phyloP scores from a whole-genome alignment of 2,329 filamentous ascomycete species.

The Aspergillus sp. region DNA sequence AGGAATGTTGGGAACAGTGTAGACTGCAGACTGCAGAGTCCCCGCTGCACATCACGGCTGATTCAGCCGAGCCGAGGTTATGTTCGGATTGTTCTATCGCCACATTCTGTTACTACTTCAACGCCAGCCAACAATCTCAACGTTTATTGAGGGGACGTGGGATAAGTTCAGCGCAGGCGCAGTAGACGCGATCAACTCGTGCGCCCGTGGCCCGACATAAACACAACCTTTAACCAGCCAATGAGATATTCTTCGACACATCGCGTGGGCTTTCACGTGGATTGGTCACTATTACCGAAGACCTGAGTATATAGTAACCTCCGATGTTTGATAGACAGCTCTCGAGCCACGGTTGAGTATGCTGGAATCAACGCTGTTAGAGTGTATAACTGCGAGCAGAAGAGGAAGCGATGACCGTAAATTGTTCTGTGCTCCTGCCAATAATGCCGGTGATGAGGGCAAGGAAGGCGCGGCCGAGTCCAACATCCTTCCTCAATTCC shows the following conservation, averaged over 20 bases:
- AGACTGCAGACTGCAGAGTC: background rate
- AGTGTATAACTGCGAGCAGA: background rate
- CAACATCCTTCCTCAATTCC: no score
- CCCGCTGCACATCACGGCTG: conserved; percentile 2
- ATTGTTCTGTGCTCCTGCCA: background rate
- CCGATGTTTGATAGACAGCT: no score
- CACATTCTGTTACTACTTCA: background rate
- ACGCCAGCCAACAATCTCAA: background rate
- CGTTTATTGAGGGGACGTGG: background rate
- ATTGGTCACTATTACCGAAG: no score
- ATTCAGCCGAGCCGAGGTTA: conserved; percentile 13
- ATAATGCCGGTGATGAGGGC: background rate
- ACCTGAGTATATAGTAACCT: no score
- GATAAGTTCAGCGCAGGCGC: background rate
- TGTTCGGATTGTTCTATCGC: conserved; percentile 8
- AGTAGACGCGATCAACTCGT: background rate
- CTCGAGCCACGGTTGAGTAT: background rate
- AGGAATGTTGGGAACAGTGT: background rate
- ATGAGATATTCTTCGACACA: background rate
- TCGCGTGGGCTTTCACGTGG: background rate
- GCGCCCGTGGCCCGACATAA: background rate
- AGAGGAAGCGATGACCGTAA: background rate
- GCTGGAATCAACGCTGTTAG: background rate
- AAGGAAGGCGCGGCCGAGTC: background rate
- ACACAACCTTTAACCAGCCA: background rate